Percentiles rank a stretch among this genome's conserved stretches.
Conservation (phyloP, 371 early-diverging fungal species). For the Apophysomyces ossiformis region DNA sequence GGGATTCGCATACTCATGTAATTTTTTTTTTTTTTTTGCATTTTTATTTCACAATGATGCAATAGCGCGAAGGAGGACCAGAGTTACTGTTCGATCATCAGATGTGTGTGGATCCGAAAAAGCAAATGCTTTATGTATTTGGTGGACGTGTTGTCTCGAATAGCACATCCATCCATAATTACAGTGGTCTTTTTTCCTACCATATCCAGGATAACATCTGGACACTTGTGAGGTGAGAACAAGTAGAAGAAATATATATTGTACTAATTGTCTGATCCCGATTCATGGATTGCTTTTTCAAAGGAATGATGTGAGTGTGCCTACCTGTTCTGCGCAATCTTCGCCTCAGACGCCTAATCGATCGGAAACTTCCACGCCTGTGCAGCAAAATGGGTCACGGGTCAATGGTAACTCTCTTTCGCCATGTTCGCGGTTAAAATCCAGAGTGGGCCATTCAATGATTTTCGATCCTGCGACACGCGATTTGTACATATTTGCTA, state of each 20-base stretch:
- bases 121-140: slow-evolving; percentile 82
- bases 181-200: slow-evolving; percentile 88
- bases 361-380: slow-evolving; percentile 12
- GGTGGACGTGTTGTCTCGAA: slow-evolving; percentile 81
- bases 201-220: slow-evolving; percentile 67
- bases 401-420: background rate
- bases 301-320: background rate
- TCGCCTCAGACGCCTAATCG: slow-evolving; percentile 20
- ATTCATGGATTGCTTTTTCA: too few species aligned
- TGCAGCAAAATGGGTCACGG: background rate
- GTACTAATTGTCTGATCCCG: slow-evolving; percentile 6
- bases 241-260: slow-evolving; percentile 3
- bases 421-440: slow-evolving; percentile 54
- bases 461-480: slow-evolving; percentile 73
- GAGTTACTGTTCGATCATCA: slow-evolving; percentile 93
- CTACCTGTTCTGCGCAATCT: slow-evolving; percentile 8
- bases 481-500: slow-evolving; percentile 87
- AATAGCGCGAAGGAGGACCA: slow-evolving; percentile 78
- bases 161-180: slow-evolving; percentile 65
- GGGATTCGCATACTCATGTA: background rate
- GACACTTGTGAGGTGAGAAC: slow-evolving; percentile 66
- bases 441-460: slow-evolving; percentile 92
- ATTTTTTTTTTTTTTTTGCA: too few species aligned
- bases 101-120: slow-evolving; percentile 84
- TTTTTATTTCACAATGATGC: too few species aligned